Percentiles rank a stretch among this genome's conserved stretches.
Evolutionary conservation across 768 basidiomycete species (phyloP).

Genomic region (Macrolepiota dolichaula): DNA sequence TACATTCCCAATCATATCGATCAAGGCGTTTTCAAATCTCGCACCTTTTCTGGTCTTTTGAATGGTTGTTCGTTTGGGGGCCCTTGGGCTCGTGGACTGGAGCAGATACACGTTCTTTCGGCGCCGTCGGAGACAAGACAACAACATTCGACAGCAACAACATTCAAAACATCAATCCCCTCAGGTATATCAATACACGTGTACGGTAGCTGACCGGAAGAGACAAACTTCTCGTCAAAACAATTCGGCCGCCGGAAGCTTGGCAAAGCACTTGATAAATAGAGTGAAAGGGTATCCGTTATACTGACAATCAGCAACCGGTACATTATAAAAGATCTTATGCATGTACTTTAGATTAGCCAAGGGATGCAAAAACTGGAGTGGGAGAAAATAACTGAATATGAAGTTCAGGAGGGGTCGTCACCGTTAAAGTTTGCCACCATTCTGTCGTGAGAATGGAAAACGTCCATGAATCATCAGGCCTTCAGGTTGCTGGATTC

Average conservation of each 20-base stretch:
- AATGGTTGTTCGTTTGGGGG: background rate
- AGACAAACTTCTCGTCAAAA: background rate
- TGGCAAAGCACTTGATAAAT: background rate
- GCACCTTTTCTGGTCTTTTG: background rate
- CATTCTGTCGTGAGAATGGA: slow-evolving; percentile 5
- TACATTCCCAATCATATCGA: slow-evolving; percentile 1
- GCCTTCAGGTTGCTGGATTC: background rate
- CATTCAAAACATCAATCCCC: background rate
- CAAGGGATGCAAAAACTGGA: background rate
- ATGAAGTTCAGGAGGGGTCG: background rate
- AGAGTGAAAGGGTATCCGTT: background rate
- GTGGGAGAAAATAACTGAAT: background rate
- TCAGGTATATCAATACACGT: background rate
- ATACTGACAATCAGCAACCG: background rate
- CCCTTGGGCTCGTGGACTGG: background rate
- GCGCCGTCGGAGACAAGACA: background rate
- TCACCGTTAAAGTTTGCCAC: background rate
- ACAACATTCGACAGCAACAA: background rate
- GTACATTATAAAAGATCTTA: background rate
- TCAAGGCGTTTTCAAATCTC: background rate
- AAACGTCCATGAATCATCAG: background rate
- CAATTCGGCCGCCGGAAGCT: background rate
- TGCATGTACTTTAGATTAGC: background rate
- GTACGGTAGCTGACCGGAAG: background rate
- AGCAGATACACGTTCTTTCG: background rate